Percentiles rank a stretch among this genome's conserved stretches.
Evolutionary conservation across 192 early-diverging fungal species (phyloP).

Genomic region (Kappamyces sp.): DNA sequence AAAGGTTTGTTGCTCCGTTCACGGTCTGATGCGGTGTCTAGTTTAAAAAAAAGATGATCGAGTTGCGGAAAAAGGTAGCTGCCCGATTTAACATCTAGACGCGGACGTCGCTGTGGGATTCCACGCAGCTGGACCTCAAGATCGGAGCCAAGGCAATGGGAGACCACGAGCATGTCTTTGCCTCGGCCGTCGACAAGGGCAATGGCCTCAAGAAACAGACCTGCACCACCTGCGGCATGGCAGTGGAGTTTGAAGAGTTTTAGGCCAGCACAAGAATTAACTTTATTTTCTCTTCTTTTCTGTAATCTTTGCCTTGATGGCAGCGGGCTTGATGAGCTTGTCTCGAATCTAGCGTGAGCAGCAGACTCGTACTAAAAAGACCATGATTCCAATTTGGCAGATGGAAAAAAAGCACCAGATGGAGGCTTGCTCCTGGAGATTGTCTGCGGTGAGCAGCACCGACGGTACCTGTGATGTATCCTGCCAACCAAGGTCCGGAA

Average conservation of each 20-base stretch:
- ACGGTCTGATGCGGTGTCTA: no score
- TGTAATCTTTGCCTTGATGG: no score
- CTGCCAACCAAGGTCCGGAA: no score
- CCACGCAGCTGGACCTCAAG: neutral
- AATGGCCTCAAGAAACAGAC: neutral
- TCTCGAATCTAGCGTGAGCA: no score
- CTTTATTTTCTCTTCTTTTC: no score
- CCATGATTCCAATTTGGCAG: no score
- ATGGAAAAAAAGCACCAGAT: no score
- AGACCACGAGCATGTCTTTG: constrained; percentile 13
- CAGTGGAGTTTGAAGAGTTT: neutral
- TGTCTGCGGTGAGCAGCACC: no score
- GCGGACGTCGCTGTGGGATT: constrained; percentile 9
- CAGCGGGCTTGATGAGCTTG: no score
- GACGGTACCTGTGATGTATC: no score
- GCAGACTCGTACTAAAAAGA: no score
- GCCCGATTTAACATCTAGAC: neutral
- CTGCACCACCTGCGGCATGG: neutral
- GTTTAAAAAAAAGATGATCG: constrained; percentile 2
- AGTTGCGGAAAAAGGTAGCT: constrained; percentile 3
- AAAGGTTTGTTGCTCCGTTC: neutral
- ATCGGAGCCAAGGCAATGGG: neutral
- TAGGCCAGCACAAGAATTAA: neutral
- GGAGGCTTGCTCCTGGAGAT: no score
- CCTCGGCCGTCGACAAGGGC: neutral